Conservation (phyloP, 2,329 filamentous ascomycete species). For the Pestalotiopsis sp. region DNA sequence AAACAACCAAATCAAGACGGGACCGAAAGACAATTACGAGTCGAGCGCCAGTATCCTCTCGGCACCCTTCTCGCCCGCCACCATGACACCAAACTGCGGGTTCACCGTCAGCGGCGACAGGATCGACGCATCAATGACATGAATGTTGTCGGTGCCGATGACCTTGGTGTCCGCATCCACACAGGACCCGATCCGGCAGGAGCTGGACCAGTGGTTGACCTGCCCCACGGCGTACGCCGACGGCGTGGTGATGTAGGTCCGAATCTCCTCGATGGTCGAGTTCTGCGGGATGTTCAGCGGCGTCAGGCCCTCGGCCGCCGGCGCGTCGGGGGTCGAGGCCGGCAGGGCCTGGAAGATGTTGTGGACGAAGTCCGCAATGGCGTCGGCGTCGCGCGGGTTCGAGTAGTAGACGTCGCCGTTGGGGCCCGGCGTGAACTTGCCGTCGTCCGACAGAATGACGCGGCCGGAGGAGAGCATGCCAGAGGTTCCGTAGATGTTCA, state of each 20-base stretch:
- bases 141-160: constrained; percentile 49
- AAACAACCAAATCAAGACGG: neutral
- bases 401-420: constrained; percentile 46
- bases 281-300: constrained; percentile 50
- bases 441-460: constrained; percentile 42
- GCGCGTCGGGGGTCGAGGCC: constrained; percentile 22
- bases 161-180: constrained; percentile 50
- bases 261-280: constrained; percentile 48
- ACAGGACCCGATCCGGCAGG: constrained; percentile 50
- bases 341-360: constrained; percentile 48
- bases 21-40: neutral
- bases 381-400: constrained; percentile 46
- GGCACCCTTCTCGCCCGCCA: constrained; percentile 51
- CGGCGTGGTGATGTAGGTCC: constrained; percentile 48
- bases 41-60: constrained; percentile 43
- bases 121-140: constrained; percentile 54
- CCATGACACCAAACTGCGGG: constrained; percentile 57
- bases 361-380: constrained; percentile 52
- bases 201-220: constrained; percentile 56
- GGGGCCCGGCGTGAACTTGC: constrained; percentile 43
- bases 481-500: constrained; percentile 60
- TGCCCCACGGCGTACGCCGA: constrained; percentile 49
- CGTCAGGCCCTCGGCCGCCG: constrained; percentile 39
- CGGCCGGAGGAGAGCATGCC: constrained; percentile 50
- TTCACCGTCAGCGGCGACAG: constrained; percentile 53